These are phyloP conservation scores for Quillaja saponaria DNA, from an alignment of 306 rosid species.

Conservation along the genomic window DNA sequence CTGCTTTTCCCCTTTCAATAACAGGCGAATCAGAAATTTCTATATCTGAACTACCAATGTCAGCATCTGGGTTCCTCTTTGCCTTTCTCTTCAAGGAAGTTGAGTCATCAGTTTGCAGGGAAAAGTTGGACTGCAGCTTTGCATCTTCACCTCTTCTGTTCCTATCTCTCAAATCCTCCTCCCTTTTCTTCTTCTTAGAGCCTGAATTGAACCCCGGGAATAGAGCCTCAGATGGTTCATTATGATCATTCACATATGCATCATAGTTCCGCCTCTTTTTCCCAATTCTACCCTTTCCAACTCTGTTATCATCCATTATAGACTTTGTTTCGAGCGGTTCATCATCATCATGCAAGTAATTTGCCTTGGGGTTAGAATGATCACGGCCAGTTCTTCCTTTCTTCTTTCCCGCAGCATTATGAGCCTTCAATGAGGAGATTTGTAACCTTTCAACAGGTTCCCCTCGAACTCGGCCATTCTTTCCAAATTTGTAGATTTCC, in stretches of 20 bases:
- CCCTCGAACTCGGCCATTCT: conserved; percentile 54
- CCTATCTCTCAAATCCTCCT: conserved; percentile 41
- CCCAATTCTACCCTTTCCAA: conserved; percentile 47
- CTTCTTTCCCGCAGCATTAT: conserved; percentile 49
- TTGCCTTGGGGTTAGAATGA: conserved; percentile 42
- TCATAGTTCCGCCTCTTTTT: conserved; percentile 56
- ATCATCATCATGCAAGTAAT: conserved; percentile 46
- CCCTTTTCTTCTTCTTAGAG: conserved; percentile 70
- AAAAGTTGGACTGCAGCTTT: conserved; percentile 42
- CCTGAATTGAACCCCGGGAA: conserved; percentile 64
- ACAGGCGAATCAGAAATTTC: conserved; percentile 59
- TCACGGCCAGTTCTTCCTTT: conserved; percentile 49
- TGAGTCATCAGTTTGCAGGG: conserved; percentile 44
- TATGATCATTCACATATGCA: conserved; percentile 37
- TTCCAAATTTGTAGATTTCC: conserved; percentile 42
- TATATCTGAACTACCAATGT: conserved; percentile 52
- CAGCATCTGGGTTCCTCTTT: conserved; percentile 71
- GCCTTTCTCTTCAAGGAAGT: conserved; percentile 56
- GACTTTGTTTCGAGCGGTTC: conserved; percentile 49
- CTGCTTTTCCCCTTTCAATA: conserved; percentile 52
- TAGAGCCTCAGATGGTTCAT: conserved; percentile 66
- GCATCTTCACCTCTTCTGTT: conserved; percentile 54
- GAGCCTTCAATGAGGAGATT: conserved; percentile 43
- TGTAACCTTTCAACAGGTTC: conserved; percentile 51
- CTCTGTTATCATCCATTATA: conserved; percentile 49